These are phyloP conservation scores for Knoxia roxburghii DNA, from an alignment of 257 asterid species.

Conservation along the genomic window DNA sequence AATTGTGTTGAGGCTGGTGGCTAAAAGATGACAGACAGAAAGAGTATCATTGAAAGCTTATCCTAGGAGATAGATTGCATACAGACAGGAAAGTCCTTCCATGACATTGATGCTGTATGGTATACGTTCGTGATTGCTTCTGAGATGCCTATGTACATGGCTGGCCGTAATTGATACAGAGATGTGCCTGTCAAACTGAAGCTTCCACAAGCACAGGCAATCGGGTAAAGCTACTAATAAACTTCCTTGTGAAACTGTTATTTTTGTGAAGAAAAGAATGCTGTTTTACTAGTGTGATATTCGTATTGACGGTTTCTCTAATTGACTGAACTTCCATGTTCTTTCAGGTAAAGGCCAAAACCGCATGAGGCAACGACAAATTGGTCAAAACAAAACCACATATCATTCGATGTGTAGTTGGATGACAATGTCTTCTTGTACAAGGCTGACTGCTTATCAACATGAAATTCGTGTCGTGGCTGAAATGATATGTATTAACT, in stretches of 20 bases:
- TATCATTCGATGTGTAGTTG: too few relatives aligned
- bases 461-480: too few relatives aligned
- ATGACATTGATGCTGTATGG: background rate
- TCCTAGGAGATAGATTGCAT: background rate
- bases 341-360: too few relatives aligned
- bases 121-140: background rate
- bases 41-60: background rate
- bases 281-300: background rate
- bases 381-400: too few relatives aligned
- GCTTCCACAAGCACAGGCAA: background rate
- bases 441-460: too few relatives aligned
- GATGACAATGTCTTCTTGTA: too few relatives aligned
- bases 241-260: too few relatives aligned
- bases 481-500: too few relatives aligned
- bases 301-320: background rate
- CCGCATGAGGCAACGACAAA: too few relatives aligned
- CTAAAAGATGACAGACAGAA: background rate
- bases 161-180: background rate
- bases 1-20: background rate
- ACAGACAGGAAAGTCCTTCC: background rate
- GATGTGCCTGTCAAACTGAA: background rate
- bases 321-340: background rate
- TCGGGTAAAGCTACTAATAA: conserved; percentile 1
- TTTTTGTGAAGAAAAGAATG: background rate
- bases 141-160: background rate